phyloP scores from a whole-genome alignment of 2,329 filamentous ascomycete species.

The Aaosphaeria arxii region DNA sequence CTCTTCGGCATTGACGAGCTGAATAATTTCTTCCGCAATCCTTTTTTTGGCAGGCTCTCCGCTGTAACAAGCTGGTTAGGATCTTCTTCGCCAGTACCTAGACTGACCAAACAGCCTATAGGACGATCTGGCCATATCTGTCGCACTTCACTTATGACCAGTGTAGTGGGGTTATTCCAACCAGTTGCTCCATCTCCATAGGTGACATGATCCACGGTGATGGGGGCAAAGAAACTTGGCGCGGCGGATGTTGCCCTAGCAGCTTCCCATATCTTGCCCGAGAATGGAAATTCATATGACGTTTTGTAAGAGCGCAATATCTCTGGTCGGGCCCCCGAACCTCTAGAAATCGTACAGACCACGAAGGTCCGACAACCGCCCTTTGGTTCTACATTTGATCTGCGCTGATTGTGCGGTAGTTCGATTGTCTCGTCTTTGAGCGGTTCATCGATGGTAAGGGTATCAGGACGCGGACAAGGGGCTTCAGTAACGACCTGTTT shows the following conservation, averaged over 20 bases:
- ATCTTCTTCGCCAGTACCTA: background rate
- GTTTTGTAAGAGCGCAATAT: background rate
- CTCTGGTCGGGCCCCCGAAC: background rate
- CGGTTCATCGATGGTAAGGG: too few relatives aligned
- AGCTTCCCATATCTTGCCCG: constrained; percentile 5
- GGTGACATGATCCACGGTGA: background rate
- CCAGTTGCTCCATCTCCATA: background rate
- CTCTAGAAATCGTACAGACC: background rate
- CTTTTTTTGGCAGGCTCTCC: background rate
- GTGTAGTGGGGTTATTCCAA: background rate
- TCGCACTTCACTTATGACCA: background rate
- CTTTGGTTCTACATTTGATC: background rate
- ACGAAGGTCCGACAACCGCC: background rate
- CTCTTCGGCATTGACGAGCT: background rate
- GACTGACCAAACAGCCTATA: background rate
- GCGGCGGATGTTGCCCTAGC: constrained; percentile 7
- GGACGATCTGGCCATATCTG: background rate
- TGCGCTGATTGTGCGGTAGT: too few relatives aligned
- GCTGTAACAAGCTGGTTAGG: background rate
- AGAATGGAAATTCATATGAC: background rate
- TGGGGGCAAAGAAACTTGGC: constrained; percentile 3
- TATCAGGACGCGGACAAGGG: too few relatives aligned
- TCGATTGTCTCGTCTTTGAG: too few relatives aligned
- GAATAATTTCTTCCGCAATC: background rate
- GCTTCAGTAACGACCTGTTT: too few relatives aligned